Evolutionary conservation across 1,139 yeast species (phyloP).

Genomic region (Saccharomyces pastorianus): DNA sequence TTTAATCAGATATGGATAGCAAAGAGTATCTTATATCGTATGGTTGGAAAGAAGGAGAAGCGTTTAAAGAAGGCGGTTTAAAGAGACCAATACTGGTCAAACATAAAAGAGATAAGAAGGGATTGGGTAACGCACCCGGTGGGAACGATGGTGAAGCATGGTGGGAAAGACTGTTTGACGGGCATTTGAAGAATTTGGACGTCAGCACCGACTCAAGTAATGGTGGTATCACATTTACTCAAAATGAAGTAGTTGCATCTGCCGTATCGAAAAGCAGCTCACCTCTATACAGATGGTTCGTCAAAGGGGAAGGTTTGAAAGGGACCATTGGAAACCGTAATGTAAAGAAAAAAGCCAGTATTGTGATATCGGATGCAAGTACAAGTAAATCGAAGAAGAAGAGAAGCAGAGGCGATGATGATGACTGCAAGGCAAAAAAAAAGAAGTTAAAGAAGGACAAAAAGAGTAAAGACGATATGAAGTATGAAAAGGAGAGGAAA

Average conservation of each 20-base stretch:
- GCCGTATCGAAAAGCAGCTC: conserved; percentile 46
- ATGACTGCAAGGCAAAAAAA: conserved; percentile 14
- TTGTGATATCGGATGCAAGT: conserved; percentile 6
- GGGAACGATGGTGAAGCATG: conserved; percentile 65
- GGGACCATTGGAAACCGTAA: conserved; percentile 56
- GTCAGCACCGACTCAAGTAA: conserved; percentile 39
- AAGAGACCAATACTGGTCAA: conserved; percentile 80
- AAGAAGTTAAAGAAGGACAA: conserved; percentile 8
- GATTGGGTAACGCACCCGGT: conserved; percentile 43
- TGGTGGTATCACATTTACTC: conserved; percentile 37
- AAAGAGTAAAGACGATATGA: conserved; percentile 17
- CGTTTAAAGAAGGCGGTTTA: conserved; percentile 69
- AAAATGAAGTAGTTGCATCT: conserved; percentile 38
- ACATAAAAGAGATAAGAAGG: conserved; percentile 85
- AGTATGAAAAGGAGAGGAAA: conserved; percentile 19
- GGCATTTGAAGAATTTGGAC: conserved; percentile 73
- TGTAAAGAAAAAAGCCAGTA: conserved; percentile 13
- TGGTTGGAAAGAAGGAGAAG: conserved; percentile 93
- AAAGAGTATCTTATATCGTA: conserved; percentile 60
- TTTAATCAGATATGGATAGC: conserved; percentile 52
- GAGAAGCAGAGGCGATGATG: conserved; percentile 15
- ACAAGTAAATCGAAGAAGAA: conserved; percentile 10
- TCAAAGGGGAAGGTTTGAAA: conserved; percentile 71
- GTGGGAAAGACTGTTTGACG: conserved; percentile 96
- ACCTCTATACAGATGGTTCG: conserved; percentile 63